These are phyloP conservation scores for Corylus americana DNA, from an alignment of 306 rosid species.

Conservation along the genomic window DNA sequence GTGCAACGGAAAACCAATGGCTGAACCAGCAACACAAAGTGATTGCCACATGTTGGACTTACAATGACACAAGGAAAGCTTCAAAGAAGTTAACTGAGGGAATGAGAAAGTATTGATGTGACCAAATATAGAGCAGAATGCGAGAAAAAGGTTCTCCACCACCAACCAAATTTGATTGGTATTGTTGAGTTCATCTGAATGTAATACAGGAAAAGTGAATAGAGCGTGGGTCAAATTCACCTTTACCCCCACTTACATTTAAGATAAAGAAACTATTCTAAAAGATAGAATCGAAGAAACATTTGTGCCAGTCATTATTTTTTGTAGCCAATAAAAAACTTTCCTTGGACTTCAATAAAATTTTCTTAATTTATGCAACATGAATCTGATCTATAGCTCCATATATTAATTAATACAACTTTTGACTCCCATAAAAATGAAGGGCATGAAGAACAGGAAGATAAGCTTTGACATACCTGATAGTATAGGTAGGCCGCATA, in stretches of 20 bases:
- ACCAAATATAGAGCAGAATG: background rate
- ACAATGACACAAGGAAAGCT: background rate
- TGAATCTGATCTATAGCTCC: background rate
- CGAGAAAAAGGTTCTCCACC: background rate
- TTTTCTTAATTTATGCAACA: background rate
- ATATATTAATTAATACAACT: background rate
- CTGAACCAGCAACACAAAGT: background rate
- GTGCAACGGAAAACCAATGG: too few species aligned
- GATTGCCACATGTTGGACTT: background rate
- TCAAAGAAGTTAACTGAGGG: background rate
- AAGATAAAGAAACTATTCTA: too few species aligned
- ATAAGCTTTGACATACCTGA: constrained; percentile 57
- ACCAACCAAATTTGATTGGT: background rate
- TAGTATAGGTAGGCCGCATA: constrained; percentile 80
- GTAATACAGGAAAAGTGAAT: background rate
- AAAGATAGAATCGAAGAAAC: background rate
- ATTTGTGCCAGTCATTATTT: background rate
- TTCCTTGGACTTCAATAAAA: background rate
- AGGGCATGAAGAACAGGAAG: constrained; percentile 1
- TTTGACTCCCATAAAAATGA: constrained; percentile 13
- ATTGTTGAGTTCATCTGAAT: background rate
- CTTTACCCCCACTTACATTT: too few species aligned
- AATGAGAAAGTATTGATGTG: background rate
- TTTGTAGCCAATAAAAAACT: background rate
- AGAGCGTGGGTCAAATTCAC: too few species aligned